Percentiles rank a stretch among this genome's conserved stretches.
phyloP scores from a whole-genome alignment of 2,329 filamentous ascomycete species.

The Clonostachys rhizophaga region DNA sequence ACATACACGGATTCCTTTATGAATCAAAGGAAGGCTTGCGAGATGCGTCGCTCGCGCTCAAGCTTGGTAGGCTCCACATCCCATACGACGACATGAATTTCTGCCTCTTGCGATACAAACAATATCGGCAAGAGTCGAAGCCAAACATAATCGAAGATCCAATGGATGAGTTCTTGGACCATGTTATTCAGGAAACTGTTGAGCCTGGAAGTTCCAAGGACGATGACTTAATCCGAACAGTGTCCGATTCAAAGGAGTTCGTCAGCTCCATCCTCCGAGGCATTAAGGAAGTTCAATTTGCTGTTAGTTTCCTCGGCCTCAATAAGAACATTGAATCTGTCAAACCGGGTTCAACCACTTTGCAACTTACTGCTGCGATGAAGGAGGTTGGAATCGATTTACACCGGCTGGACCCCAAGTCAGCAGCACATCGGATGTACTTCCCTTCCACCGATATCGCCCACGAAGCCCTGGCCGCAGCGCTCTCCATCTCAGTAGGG shows the following conservation, averaged over 20 bases:
- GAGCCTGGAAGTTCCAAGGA: conserved; percentile 55
- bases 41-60: conserved; percentile 85
- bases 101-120: conserved; percentile 54
- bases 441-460: conserved; percentile 90
- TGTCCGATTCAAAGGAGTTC: conserved; percentile 91
- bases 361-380: conserved; percentile 84
- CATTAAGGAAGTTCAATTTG: conserved; percentile 95
- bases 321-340: conserved; percentile 73
- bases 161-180: conserved; percentile 43
- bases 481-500: conserved; percentile 86
- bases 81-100: conserved; percentile 80
- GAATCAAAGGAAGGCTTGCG: conserved; percentile 80
- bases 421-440: conserved; percentile 96
- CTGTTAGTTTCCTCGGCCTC: conserved; percentile 83
- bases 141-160: neutral
- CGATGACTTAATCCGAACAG: conserved; percentile 70
- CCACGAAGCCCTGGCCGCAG: conserved; percentile 88
- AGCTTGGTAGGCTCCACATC: conserved; percentile 84
- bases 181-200: conserved; percentile 69
- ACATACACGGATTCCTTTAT: conserved; percentile 87
- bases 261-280: conserved; percentile 84
- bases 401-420: conserved; percentile 85
- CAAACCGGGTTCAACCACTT: conserved; percentile 61
- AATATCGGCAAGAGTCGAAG: conserved; percentile 23
- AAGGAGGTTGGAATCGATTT: conserved; percentile 95